Percentiles rank a stretch among this genome's conserved stretches.
These are phyloP conservation scores for Schizochytrium sp. DNA, from an alignment of 108 stramenopile species.

Conservation along the genomic window DNA sequence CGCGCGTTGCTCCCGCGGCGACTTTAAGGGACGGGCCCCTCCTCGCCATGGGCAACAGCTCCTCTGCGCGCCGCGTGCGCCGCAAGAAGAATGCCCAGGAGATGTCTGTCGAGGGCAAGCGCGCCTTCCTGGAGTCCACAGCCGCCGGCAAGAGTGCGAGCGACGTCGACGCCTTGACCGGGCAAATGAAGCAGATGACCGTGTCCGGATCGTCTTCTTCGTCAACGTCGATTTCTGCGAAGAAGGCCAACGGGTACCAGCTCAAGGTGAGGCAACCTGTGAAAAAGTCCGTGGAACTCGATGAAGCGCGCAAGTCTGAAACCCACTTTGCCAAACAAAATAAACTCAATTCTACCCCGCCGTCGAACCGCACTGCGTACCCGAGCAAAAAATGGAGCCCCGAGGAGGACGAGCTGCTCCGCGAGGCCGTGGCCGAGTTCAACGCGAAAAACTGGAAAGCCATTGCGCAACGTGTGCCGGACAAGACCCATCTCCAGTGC, in stretches of 20 bases:
- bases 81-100: not conserved
- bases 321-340: not conserved
- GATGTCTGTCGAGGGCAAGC: not conserved
- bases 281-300: not conserved
- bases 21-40: too few relatives aligned
- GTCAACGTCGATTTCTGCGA: too few relatives aligned
- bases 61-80: too few relatives aligned
- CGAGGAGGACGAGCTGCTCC: constrained; percentile 14
- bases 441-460: constrained; percentile 21
- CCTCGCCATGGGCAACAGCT: too few relatives aligned
- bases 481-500: constrained; percentile 24
- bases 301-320: not conserved
- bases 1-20: too few relatives aligned
- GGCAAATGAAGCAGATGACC: not conserved
- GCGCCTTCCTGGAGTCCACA: not conserved
- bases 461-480: not conserved
- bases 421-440: not conserved
- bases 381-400: constrained; percentile 16
- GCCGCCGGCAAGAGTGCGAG: not conserved
- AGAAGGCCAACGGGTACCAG: too few relatives aligned
- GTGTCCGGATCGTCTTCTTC: too few relatives aligned
- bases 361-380: not conserved
- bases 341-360: not conserved
- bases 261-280: too few relatives aligned
- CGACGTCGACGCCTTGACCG: not conserved